Evolutionary conservation across 192 early-diverging fungal genomes (phyloP), one percentile per base, ranked within the genome.

Genomic region (Podila epigama): DNA sequence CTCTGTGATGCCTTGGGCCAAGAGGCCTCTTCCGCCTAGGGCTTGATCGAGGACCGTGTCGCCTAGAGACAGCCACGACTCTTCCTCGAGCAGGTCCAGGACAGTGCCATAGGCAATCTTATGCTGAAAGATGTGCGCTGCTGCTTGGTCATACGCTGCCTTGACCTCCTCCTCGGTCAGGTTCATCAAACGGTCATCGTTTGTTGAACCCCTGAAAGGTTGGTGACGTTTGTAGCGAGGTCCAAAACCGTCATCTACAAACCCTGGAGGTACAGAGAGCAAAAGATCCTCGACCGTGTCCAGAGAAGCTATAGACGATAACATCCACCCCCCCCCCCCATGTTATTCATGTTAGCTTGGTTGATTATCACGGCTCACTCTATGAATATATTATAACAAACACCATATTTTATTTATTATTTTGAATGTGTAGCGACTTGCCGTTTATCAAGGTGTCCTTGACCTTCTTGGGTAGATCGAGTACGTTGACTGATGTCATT

Each of bases 1-100:
- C 62, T 94, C 92, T 1, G 87, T 89, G 8, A 94, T 84, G n/a
- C 82, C 85, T 6, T 82, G 75, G 1, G 85, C 73, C 35, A 82
- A 83, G 16, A 93, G 67, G 0, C 90, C 90, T 15, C 29, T 41
- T 27, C 86, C 88, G 13, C 86, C 85, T 15, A 93, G 73, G 25
- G 86, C 73, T 16, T 35, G n/a, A 58, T 92, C 90, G 29, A 92
- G 63, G 0, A 57, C 32, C 27, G 69, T 20, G 58, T 89, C 88
- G 8, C 89, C 87, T 0, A 86, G 83, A 27, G 84, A 83, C 1
- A 92, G 40, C 42, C 75, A 75, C 8, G 34, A 32, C 44, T 82
- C 67, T 50, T 70, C 63, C 13, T 69, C 68, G 11, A 81, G 57
- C n/a, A 85, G 33, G 31, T 78, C 51, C 22, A 75, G 54, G 9